A percentile compares a stretch with the other conserved stretches of the same genome.
These are phyloP conservation scores for Curvularia sp. DNA, from an alignment of 2,329 filamentous ascomycete species.

Conservation along the genomic window DNA sequence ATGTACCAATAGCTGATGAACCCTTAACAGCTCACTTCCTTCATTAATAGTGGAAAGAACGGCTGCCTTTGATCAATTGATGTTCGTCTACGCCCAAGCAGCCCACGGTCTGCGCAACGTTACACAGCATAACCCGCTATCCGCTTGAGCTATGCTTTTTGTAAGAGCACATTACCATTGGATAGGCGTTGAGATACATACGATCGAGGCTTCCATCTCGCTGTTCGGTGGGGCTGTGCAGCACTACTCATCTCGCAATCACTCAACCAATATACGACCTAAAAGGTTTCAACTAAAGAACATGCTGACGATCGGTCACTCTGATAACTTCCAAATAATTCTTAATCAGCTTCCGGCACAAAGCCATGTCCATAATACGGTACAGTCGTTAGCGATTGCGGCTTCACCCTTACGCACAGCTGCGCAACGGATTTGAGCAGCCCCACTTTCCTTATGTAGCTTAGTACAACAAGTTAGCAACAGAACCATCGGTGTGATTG, in stretches of 20 bases:
- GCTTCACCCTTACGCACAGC: no score
- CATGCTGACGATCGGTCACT: neutral
- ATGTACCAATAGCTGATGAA: conserved; percentile 4
- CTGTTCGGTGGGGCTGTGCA: neutral
- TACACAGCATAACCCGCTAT: neutral
- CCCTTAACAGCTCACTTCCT: neutral
- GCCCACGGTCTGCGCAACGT: neutral
- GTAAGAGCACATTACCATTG: no score
- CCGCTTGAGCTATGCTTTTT: neutral
- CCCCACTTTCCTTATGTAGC: no score
- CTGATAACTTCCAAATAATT: neutral
- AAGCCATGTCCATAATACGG: no score
- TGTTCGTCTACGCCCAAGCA: neutral
- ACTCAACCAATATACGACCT: neutral
- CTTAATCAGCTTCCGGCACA: no score
- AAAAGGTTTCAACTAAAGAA: neutral
- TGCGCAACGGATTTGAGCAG: no score
- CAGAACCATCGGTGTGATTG: no score
- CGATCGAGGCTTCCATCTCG: neutral
- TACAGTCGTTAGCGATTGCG: no score
- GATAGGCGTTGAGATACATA: neutral
- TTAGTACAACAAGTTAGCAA: no score
- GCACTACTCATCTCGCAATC: neutral
- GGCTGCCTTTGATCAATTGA: neutral
- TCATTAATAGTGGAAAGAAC: neutral